Evolutionary conservation across 129 eudicot genomes (phyloP), one percentile per base, ranked within the genome.

Genomic region (Chrysanthemum seticuspe): DNA sequence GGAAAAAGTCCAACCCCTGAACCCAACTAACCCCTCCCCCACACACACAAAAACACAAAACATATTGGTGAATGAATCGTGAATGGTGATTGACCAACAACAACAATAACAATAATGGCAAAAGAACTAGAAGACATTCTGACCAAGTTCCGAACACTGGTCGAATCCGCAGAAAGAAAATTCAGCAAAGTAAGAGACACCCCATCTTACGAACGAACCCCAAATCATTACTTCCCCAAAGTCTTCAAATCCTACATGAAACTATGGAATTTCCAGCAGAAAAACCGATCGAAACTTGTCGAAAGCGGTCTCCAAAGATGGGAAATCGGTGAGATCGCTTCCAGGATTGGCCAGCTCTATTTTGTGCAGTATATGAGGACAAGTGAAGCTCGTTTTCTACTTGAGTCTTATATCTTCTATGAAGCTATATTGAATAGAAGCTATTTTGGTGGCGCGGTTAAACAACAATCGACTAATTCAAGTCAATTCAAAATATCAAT

Each of bases 271-370:
- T 90, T 52, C 72, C 98, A 93, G 87, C 97, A 89, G 29, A 77
- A 84, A 69, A 85, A 93, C 79, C 85, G 98, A 11, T 48, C 80
- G 4, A 77, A 74, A 67, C 81, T 93, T 13, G 81, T 84, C 13
- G 90, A 81, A 18, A 80, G 87, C 19, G 98, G 98, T 2, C 89
- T 93, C 12, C 92, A 90, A 66, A 76, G 98, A 5, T 90, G 96
- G 97, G 97, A 93, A 79, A 93, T 93, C 77, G 98, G 98, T 11
- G 98, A 93, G 87, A 93, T 93, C 92, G 98, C 98, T 0, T 93
- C 98, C 1, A 78, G 98, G 65, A 93, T 93, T 52, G 98, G 98
- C 21, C 98, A 93, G 81, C 84, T 93, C 3, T 93, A 93, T 65
- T 93, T 78, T 72, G 82, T 72, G 48, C 98, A 93, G 98, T 93